Evolutionary conservation across 768 basidiomycete genomes (phyloP).

Genomic region (Trametopsis cervina): DNA sequence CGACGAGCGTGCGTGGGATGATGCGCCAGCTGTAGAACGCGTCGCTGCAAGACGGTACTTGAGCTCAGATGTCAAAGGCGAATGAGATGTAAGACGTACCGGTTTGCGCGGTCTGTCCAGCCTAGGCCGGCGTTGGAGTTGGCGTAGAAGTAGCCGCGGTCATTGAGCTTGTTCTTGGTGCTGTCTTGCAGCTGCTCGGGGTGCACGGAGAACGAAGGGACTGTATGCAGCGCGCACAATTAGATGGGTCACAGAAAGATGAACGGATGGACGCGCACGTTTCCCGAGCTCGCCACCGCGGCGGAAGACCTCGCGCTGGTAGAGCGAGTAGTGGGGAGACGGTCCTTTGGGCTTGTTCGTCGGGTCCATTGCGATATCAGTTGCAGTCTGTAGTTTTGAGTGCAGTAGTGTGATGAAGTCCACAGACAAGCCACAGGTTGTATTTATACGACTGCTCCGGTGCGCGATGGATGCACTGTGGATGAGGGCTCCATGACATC

Average conservation of each 20-base stretch:
- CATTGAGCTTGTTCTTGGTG: constrained; percentile 35
- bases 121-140: constrained; percentile 46
- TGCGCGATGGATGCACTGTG: background rate
- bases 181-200: constrained; percentile 34
- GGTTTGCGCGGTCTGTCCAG: constrained; percentile 46
- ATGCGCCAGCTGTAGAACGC: constrained; percentile 51
- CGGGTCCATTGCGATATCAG: constrained; percentile 35
- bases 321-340: constrained; percentile 43
- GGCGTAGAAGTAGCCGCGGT: constrained; percentile 44
- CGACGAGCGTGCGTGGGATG: constrained; percentile 49
- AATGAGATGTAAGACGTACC: constrained; percentile 18
- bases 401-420: background rate
- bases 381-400: background rate
- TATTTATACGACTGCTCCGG: background rate
- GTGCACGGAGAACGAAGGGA: constrained; percentile 36
- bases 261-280: constrained; percentile 21
- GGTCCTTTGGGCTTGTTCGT: constrained; percentile 39
- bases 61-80: background rate
- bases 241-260: background rate
- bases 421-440: background rate
- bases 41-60: constrained; percentile 25
- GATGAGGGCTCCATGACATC: background rate
- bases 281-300: constrained; percentile 30
- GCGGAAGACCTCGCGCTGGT: constrained; percentile 43
- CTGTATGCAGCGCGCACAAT: constrained; percentile 13